Conservation (phyloP, 2,329 filamentous ascomycete species). For the Phyllosticta citribraziliensis region DNA sequence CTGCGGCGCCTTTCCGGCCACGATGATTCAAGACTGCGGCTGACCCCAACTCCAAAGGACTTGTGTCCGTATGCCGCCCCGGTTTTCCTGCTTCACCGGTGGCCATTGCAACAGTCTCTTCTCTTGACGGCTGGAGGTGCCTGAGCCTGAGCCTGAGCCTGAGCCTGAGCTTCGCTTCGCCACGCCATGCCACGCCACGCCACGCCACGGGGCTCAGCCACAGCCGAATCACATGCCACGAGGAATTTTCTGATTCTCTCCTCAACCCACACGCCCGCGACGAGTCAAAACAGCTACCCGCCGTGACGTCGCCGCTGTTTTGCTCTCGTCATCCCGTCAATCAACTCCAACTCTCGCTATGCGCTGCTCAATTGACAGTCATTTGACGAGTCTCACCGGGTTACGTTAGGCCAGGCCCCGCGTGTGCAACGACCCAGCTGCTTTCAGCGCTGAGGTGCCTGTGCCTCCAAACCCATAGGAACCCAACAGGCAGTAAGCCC, state of each 20-base stretch:
- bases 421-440: conserved; percentile 6
- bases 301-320: not conserved
- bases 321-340: not conserved
- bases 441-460: not conserved
- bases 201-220: not conserved
- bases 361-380: conserved; percentile 6
- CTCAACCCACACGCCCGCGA: no score
- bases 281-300: not conserved
- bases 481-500: not conserved
- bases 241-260: not conserved
- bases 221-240: conserved; percentile 9
- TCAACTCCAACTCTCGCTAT: not conserved
- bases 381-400: conserved; percentile 8
- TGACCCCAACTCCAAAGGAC: not conserved
- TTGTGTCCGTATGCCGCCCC: conserved; percentile 2
- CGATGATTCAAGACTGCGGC: conserved; percentile 3
- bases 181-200: not conserved
- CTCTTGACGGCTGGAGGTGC: no score
- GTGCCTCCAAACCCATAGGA: no score
- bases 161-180: not conserved
- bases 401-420: not conserved
- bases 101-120: not conserved
- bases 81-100: not conserved
- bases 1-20: not conserved
- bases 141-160: no score